Conservation (phyloP, 208 protist species). For the Vickermania ingenoplastis region DNA sequence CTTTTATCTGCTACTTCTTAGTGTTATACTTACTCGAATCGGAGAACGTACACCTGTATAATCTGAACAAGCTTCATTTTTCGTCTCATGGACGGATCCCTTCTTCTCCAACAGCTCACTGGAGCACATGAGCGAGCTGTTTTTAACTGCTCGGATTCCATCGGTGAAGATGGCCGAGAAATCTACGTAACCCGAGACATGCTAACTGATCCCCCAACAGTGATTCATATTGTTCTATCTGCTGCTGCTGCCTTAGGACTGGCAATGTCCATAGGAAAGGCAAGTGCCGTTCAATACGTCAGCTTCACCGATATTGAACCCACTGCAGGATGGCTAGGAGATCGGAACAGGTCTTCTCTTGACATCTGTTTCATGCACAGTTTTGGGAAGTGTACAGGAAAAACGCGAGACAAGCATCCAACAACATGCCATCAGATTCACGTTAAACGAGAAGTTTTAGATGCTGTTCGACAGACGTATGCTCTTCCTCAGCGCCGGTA, state of each 20-base stretch:
- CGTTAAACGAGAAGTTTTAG: conserved; percentile 23
- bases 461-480: conserved; percentile 31
- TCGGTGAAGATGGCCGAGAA: conserved; percentile 8
- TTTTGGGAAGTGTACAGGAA: conserved; percentile 47
- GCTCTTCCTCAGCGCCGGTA: conserved; percentile 28
- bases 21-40: too few species aligned
- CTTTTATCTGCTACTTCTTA: too few species aligned
- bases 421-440: conserved; percentile 50
- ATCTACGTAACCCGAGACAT: conserved; percentile 37
- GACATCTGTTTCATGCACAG: conserved; percentile 67
- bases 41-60: too few species aligned
- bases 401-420: conserved; percentile 29
- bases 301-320: conserved; percentile 37
- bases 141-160: background rate
- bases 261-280: conserved; percentile 6
- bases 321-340: conserved; percentile 38
- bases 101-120: background rate
- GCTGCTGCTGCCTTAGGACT: conserved; percentile 7
- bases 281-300: conserved; percentile 13
- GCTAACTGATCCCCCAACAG: conserved; percentile 35
- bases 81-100: background rate
- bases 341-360: conserved; percentile 35
- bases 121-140: background rate
- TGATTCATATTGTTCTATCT: conserved; percentile 23
- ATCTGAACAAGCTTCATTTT: too few species aligned